Conservation (phyloP, 768 basidiomycete genomes). For the Calocybe indica region DNA sequence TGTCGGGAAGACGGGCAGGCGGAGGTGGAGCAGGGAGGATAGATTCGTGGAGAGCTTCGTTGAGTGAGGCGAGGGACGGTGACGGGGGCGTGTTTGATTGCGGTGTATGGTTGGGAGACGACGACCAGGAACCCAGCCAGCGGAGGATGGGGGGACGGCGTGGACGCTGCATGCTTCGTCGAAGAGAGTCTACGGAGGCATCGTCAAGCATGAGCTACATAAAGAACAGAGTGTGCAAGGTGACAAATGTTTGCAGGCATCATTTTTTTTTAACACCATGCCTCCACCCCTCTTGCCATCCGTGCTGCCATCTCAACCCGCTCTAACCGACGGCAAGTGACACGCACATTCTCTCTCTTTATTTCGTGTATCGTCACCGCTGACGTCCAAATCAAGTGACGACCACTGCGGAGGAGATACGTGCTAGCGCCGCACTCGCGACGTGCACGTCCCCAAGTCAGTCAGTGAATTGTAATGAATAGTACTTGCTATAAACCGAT, state of each 20-base stretch:
- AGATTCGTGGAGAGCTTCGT: constrained; percentile 43
- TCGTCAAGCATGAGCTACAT: constrained; percentile 4
- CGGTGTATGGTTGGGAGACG: constrained; percentile 18
- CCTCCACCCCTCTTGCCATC: neutral
- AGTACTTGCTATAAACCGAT: neutral
- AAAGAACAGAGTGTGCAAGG: too few species aligned
- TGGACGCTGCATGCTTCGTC: constrained; percentile 7
- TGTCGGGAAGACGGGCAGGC: constrained; percentile 32
- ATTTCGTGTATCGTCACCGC: constrained; percentile 1
- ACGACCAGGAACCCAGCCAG: constrained; percentile 34
- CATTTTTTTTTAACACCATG: too few species aligned
- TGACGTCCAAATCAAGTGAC: constrained; percentile 26
- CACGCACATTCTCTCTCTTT: neutral
- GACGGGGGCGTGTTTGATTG: constrained; percentile 32
- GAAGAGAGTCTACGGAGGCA: neutral
- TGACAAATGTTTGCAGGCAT: too few species aligned
- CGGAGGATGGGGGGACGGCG: constrained; percentile 30
- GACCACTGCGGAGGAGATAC: constrained; percentile 50
- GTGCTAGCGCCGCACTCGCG: constrained; percentile 37
- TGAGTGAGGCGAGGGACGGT: constrained; percentile 31
- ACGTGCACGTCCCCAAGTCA: constrained; percentile 61
- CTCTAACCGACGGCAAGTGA: neutral
- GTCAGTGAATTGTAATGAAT: constrained; percentile 32
- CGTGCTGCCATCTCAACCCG: neutral
- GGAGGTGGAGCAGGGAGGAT: constrained; percentile 32